Base-by-base conservation (phyloP, 331 rosid genomes). In the Quercus phellos region DNA sequence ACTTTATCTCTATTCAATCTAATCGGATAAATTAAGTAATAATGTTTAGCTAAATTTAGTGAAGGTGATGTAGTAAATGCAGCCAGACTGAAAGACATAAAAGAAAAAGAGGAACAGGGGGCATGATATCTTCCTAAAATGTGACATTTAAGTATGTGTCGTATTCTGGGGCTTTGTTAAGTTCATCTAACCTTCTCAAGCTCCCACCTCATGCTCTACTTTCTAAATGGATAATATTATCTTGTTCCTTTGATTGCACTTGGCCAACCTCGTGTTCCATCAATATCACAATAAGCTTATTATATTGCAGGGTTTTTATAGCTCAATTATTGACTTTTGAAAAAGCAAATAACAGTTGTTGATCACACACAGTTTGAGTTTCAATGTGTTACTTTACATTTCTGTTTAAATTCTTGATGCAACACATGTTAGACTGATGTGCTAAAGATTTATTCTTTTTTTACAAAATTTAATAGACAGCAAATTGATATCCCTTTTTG, bases 211-310 rank as follows among this genome's bases (percentile, higher is more conserved):
- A 71, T 70, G 46, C 51, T 59, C 51, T 77, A 77, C 58, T 79
- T 79, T 78, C 53, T 58, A 2, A 29, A 29, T 26, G 78, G 87
- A 83, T 86, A 79, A 75, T 79, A 54, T 83, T 81, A 83, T 85
- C 85, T 81, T 85, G 69, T 73, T 72, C 69, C 42, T 77, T 80
- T 63, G 26, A 46, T 55, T 78, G 34, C n/a, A 5, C 69, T 16
- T 69, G 76, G 77, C 83, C 75, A 82, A 60, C 73, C 32, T 24
- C 77, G 19, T 59, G 32, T 69, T 81, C 75, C 73, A 74, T 80
- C 66, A 35, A 74, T 80, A 69, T 68, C 54, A 53, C 79, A 73
- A 73, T 72, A 51, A 29, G 78, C 43, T 68, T 55, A 68, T 66
- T 32, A 6, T 71, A 60, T 69, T 12, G 8, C 32, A 13, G 13